Evolutionary conservation across 805 yeast genomes (phyloP).

Genomic region (Cyberlindnera mycetangii): DNA sequence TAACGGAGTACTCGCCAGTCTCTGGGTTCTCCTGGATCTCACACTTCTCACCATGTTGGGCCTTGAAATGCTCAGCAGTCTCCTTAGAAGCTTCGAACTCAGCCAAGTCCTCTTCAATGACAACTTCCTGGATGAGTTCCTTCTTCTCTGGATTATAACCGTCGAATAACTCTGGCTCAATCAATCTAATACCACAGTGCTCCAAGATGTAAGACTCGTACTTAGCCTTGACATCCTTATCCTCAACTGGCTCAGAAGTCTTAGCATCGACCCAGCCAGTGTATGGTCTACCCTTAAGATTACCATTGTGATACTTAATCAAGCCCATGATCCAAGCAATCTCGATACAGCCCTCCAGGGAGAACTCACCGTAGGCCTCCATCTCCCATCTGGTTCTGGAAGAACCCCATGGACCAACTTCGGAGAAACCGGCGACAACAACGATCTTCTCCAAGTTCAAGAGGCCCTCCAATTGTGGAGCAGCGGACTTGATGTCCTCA

Average conservation of each 20-base stretch:
- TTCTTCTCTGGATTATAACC: slow-evolving; percentile 96
- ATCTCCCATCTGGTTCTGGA: slow-evolving; percentile 99
- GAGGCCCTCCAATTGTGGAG: slow-evolving; percentile 84
- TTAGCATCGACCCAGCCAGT: slow-evolving; percentile 98
- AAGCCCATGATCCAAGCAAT: slow-evolving; percentile 99
- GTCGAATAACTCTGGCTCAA: slow-evolving; percentile 91
- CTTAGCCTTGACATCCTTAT: slow-evolving; percentile 86
- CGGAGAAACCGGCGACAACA: slow-evolving; percentile 97
- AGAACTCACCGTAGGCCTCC: slow-evolving; percentile 94
- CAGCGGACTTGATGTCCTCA: slow-evolving; percentile 61
- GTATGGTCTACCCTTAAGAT: slow-evolving; percentile 84
- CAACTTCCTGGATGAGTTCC: slow-evolving; percentile 91
- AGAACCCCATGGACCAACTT: slow-evolving; percentile 99
- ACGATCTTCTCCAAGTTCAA: slow-evolving; percentile 87
- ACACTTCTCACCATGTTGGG: slow-evolving; percentile 90
- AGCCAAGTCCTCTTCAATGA: slow-evolving; percentile 94
- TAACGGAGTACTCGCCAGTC: slow-evolving; percentile 89
- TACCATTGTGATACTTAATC: slow-evolving; percentile 92
- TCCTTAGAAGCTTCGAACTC: slow-evolving; percentile 94
- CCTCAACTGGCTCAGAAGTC: slow-evolving; percentile 90
- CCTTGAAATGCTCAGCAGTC: slow-evolving; percentile 91
- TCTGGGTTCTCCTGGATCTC: slow-evolving; percentile 88
- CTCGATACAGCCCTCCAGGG: slow-evolving; percentile 96
- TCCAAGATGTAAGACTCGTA: slow-evolving; percentile 86
- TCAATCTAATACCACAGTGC: slow-evolving; percentile 94